Evolutionary conservation across 768 basidiomycete genomes (phyloP).

Genomic region (Cyathus striatus): DNA sequence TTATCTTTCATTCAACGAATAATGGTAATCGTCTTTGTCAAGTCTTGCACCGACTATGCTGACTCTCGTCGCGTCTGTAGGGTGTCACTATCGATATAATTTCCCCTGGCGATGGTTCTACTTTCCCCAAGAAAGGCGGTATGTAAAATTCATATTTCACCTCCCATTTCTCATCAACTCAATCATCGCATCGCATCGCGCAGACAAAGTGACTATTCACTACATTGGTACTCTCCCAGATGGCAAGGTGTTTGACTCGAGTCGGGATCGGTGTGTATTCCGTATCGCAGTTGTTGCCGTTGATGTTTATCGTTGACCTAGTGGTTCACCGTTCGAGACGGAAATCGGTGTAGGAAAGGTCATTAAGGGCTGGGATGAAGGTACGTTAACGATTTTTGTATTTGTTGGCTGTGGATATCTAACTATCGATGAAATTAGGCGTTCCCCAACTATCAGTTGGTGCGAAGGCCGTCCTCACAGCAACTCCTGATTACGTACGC

Average conservation of each 20-base stretch:
- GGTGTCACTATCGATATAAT: slow-evolving; percentile 66
- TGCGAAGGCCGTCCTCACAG: slow-evolving; percentile 62
- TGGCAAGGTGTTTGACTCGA: slow-evolving; percentile 72
- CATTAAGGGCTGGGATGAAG: slow-evolving; percentile 90
- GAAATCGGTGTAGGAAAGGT: slow-evolving; percentile 78
- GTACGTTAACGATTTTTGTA: slow-evolving; percentile 29
- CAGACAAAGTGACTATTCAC: slow-evolving; percentile 73
- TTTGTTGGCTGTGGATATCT: slow-evolving; percentile 5
- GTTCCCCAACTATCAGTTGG: slow-evolving; percentile 76
- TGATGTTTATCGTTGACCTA: slow-evolving; percentile 17
- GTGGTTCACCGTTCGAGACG: slow-evolving; percentile 57
- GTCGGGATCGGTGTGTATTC: slow-evolving; percentile 59
- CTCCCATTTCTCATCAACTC: slow-evolving; percentile 6
- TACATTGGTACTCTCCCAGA: slow-evolving; percentile 70
- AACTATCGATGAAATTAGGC: slow-evolving; percentile 37
- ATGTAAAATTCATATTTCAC: slow-evolving; percentile 21
- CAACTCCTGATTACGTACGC: slow-evolving; percentile 76
- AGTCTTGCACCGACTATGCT: slow-evolving; percentile 10
- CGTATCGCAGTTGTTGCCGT: not conserved
- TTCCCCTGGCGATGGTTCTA: slow-evolving; percentile 54
- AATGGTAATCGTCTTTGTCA: slow-evolving; percentile 26
- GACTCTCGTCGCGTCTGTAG: slow-evolving; percentile 26
- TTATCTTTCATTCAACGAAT: slow-evolving; percentile 11
- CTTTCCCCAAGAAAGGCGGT: slow-evolving; percentile 71
- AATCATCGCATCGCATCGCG: slow-evolving; percentile 14